Evolutionary conservation across 1,284 basidiomycete species (phyloP).

Genomic region (Microbotryum silenes-acaulis): DNA sequence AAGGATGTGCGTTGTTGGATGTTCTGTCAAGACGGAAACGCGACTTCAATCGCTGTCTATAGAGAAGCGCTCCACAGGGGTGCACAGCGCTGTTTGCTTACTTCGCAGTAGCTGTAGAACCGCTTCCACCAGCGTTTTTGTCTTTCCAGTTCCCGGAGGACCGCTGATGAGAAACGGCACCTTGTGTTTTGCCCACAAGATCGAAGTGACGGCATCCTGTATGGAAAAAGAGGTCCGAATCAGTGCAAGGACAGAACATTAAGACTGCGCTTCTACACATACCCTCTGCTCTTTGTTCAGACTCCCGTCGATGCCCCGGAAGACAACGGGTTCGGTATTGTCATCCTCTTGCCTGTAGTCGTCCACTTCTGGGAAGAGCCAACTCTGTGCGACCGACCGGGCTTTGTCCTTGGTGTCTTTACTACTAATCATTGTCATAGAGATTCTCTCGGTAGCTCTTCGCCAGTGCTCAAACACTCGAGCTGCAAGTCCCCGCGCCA

Average conservation of each 20-base stretch:
- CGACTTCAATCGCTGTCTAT: not conserved
- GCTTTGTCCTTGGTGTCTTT: not conserved
- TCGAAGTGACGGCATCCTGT: constrained; percentile 33
- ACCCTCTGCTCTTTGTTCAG: constrained; percentile 40
- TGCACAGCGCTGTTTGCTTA: not conserved
- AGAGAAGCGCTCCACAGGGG: not conserved
- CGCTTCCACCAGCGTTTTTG: constrained; percentile 40
- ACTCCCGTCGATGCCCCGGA: constrained; percentile 34
- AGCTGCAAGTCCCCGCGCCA: constrained; percentile 1
- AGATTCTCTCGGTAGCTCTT: constrained; percentile 7
- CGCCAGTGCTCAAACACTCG: constrained; percentile 26
- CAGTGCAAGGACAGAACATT: no score
- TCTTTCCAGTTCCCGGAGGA: constrained; percentile 40
- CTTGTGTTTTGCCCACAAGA: constrained; percentile 25
- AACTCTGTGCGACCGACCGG: constrained; percentile 21
- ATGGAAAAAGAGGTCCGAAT: not conserved
- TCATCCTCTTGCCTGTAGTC: constrained; percentile 7
- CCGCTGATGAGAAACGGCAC: constrained; percentile 33
- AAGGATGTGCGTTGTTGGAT: constrained; percentile 37
- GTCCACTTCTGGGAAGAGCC: constrained; percentile 35
- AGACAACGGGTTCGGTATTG: not conserved
- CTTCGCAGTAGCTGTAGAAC: constrained; percentile 39
- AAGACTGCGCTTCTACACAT: not conserved
- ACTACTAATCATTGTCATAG: no score
- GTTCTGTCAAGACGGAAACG: not conserved